Evolutionary conservation across 352 stramenopile species (phyloP).

Genomic region (Plasmopara viticola): DNA sequence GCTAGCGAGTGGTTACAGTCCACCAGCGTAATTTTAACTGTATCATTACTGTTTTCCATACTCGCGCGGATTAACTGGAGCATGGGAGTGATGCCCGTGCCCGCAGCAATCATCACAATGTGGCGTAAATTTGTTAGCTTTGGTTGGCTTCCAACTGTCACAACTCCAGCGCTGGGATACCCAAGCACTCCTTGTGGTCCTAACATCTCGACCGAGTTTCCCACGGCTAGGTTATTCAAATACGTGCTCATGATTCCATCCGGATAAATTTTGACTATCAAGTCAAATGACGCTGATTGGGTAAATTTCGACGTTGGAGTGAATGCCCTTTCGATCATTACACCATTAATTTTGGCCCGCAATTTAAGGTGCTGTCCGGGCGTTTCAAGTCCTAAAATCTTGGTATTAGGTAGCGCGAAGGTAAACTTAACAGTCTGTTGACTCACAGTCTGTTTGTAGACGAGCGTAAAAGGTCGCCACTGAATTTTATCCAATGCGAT

Average conservation of each 20-base stretch:
- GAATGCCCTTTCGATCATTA: constrained; percentile 69
- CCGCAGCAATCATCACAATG: constrained; percentile 66
- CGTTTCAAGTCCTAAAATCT: constrained; percentile 61
- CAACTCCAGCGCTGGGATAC: constrained; percentile 44
- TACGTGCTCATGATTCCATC: constrained; percentile 71
- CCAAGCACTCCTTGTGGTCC: constrained; percentile 59
- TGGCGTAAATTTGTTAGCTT: constrained; percentile 46
- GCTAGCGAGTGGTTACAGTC: constrained; percentile 66
- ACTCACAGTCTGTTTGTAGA: constrained; percentile 50
- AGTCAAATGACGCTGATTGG: constrained; percentile 53
- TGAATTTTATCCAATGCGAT: constrained; percentile 56
- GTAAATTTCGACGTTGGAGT: constrained; percentile 74
- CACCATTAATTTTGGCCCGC: constrained; percentile 64
- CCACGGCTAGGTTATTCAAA: constrained; percentile 42
- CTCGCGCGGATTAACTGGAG: constrained; percentile 69
- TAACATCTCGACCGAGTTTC: constrained; percentile 66
- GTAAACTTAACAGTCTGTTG: constrained; percentile 64
- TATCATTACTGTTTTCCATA: constrained; percentile 49
- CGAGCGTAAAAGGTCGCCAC: constrained; percentile 60
- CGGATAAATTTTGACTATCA: constrained; percentile 76
- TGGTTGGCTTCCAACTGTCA: constrained; percentile 41
- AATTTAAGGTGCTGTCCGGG: constrained; percentile 78
- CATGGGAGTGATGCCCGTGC: constrained; percentile 79
- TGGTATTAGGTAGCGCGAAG: constrained; percentile 59
- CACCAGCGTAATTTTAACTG: constrained; percentile 63